phyloP scores from a whole-genome alignment of 345 rosid species.

The Bruguiera gymnorhiza region DNA sequence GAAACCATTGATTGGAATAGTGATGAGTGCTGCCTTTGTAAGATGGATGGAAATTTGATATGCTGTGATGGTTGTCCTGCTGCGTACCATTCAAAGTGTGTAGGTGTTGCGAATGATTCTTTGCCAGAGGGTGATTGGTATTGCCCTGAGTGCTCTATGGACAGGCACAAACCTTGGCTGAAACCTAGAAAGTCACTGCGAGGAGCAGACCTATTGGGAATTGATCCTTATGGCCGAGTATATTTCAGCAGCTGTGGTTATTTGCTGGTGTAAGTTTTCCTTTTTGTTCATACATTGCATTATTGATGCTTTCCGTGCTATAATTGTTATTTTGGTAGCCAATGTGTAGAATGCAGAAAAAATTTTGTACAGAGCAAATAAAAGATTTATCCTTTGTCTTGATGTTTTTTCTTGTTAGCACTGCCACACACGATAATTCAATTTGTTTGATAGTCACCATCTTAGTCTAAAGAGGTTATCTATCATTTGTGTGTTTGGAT shows the following conservation, averaged over 20 bases:
- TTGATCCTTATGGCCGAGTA: constrained; percentile 66
- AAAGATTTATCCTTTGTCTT: no score
- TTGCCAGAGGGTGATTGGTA: constrained; percentile 97
- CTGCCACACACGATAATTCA: no score
- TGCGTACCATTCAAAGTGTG: constrained; percentile 96
- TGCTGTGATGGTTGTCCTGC: constrained; percentile 99
- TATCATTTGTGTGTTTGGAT: background rate
- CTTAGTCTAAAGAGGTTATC: background rate
- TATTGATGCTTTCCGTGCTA: background rate
- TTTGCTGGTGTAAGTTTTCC: constrained; percentile 86
- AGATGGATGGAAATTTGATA: constrained; percentile 92
- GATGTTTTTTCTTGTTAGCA: no score
- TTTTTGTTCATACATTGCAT: background rate
- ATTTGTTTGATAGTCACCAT: no score
- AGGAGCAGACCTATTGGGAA: constrained; percentile 85
- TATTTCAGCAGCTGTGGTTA: constrained; percentile 82
- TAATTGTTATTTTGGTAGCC: no score
- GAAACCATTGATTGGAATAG: constrained; percentile 68
- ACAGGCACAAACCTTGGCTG: constrained; percentile 47
- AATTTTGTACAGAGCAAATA: background rate
- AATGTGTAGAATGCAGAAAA: background rate
- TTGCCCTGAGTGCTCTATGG: constrained; percentile 91
- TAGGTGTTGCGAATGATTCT: constrained; percentile 70
- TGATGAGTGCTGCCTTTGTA: constrained; percentile 91
- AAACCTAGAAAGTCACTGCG: constrained; percentile 59